These are phyloP conservation scores for Pharus latifolius DNA, from an alignment of 176 grass and related monocot species.

Conservation along the genomic window DNA sequence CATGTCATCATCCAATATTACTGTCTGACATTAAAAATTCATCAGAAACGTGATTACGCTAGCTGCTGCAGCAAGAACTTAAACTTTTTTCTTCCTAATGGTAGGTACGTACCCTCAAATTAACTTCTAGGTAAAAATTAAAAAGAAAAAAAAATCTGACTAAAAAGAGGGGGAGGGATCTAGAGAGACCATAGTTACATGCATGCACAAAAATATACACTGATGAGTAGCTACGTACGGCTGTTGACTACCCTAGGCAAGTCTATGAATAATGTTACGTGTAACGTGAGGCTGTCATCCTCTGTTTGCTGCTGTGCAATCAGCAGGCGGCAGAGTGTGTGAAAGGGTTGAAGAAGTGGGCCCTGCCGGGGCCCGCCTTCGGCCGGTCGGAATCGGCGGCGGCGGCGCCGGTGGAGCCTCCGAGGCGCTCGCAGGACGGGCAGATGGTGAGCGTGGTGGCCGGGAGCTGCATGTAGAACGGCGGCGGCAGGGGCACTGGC, in stretches of 20 bases:
- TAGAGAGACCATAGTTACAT: background rate
- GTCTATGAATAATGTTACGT: conserved; percentile 31
- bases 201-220: conserved; percentile 34
- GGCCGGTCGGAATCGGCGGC: conserved; percentile 30
- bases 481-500: background rate
- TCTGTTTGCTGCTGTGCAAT: conserved; percentile 12
- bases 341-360: conserved; percentile 87
- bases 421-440: conserved; percentile 74
- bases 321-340: conserved; percentile 82
- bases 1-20: conserved; percentile 3
- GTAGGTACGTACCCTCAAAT: background rate
- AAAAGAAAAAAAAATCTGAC: background rate
- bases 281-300: conserved; percentile 11
- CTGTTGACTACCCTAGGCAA: conserved; percentile 27
- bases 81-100: background rate
- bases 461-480: conserved; percentile 75
- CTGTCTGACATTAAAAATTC: background rate
- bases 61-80: background rate
- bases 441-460: conserved; percentile 59
- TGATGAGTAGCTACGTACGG: conserved; percentile 1
- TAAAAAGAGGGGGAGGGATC: background rate
- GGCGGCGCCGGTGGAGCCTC: conserved; percentile 9
- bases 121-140: background rate
- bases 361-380: conserved; percentile 1
- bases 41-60: background rate